Conservation (phyloP, 257 asterid species). For the Haberlea rhodopensis region DNA sequence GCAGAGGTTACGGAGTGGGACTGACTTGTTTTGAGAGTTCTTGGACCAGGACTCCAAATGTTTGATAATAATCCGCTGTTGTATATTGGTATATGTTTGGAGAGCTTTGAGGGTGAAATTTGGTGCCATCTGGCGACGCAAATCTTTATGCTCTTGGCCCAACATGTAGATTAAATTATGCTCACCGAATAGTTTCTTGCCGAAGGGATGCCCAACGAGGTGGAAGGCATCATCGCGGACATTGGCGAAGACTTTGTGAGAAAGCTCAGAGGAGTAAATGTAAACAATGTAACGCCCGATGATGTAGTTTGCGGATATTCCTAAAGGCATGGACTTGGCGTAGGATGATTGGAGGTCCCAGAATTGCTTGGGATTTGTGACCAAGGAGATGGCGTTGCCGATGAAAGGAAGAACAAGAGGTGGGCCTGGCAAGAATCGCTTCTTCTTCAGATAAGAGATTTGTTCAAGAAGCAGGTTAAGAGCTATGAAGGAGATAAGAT, state of each 20-base stretch:
- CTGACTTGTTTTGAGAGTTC: constrained; percentile 22
- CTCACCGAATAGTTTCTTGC: constrained; percentile 82
- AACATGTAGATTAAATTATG: constrained; percentile 82
- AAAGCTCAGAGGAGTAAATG: constrained; percentile 71
- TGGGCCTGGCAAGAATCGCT: constrained; percentile 82
- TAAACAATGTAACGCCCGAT: constrained; percentile 76
- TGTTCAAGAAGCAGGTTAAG: constrained; percentile 67
- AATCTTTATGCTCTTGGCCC: constrained; percentile 78
- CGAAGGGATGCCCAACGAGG: constrained; percentile 87
- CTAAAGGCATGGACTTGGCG: constrained; percentile 60
- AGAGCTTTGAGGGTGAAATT: constrained; percentile 82
- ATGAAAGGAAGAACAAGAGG: constrained; percentile 62
- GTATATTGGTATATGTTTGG: constrained; percentile 55
- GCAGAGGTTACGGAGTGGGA: constrained; percentile 65
- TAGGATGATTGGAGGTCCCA: constrained; percentile 66
- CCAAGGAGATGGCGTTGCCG: constrained; percentile 69
- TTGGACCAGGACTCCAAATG: constrained; percentile 60
- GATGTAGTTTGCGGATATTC: constrained; percentile 75
- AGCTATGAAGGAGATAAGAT: constrained; percentile 36
- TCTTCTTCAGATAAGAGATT: constrained; percentile 60
- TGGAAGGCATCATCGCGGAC: constrained; percentile 94
- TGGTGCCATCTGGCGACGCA: constrained; percentile 81
- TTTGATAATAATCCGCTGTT: constrained; percentile 57
- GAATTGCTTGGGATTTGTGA: constrained; percentile 57
- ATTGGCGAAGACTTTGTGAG: constrained; percentile 74